Percentiles rank a stretch among this genome's conserved stretches.
phyloP scores from a whole-genome alignment of 1,139 yeast genomes.

The Meyerozyma guilliermondii region DNA sequence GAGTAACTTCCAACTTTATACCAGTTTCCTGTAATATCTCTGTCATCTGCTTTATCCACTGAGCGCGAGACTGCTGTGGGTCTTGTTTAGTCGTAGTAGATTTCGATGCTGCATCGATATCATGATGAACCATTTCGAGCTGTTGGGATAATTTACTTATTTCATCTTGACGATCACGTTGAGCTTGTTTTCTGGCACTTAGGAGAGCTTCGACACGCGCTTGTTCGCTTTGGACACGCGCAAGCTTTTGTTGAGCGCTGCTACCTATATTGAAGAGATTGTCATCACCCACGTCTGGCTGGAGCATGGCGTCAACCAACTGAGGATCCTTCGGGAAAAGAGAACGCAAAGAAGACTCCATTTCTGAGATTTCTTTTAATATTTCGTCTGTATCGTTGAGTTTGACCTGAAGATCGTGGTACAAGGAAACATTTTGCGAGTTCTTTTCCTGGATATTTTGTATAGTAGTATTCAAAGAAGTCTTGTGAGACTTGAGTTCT shows the following conservation, averaged over 20 bases:
- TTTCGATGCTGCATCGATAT: constrained; percentile 2
- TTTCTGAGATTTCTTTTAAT: constrained; percentile 2
- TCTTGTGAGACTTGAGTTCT: constrained; percentile 14
- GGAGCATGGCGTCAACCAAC: constrained; percentile 1
- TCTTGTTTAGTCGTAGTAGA: constrained; percentile 3
- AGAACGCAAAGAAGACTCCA: constrained; percentile 7
- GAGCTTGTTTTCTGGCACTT: background rate
- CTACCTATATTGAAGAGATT: background rate
- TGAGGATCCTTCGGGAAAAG: constrained; percentile 5
- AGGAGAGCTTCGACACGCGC: constrained; percentile 4
- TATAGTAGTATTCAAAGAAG: constrained; percentile 5
- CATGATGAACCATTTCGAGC: constrained; percentile 4
- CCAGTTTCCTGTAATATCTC: background rate
- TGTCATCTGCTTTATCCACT: constrained; percentile 5
- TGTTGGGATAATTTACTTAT: constrained; percentile 3
- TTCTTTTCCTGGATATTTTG: constrained; percentile 6
- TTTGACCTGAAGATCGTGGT: constrained; percentile 3
- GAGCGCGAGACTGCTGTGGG: constrained; percentile 11
- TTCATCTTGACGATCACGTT: background rate
- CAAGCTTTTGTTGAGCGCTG: background rate
- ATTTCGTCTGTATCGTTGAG: constrained; percentile 4
- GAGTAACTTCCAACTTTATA: background rate
- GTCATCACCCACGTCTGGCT: background rate
- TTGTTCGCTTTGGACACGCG: constrained; percentile 2
- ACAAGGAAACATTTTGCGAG: constrained; percentile 7